These are phyloP conservation scores for Aspergillus quadrilineatus DNA, from an alignment of 2,329 filamentous ascomycete species.

Conservation along the genomic window DNA sequence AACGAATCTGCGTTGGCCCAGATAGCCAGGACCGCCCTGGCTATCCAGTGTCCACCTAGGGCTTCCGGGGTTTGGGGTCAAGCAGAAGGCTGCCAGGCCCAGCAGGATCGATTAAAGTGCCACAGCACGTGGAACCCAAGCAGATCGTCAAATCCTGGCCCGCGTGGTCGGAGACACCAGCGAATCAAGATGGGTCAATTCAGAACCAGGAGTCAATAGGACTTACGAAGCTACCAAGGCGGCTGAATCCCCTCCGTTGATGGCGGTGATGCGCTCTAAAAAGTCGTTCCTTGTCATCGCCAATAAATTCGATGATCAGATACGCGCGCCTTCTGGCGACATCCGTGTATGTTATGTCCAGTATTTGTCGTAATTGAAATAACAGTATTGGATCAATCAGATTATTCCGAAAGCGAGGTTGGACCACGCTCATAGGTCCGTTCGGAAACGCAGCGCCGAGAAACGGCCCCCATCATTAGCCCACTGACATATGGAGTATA, in stretches of 20 bases:
- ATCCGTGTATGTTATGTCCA: conserved; percentile 8
- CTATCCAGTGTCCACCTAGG: background rate
- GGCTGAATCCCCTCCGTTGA: background rate
- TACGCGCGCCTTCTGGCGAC: background rate
- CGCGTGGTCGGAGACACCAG: conserved; percentile 1
- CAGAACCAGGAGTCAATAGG: background rate
- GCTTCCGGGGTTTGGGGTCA: background rate
- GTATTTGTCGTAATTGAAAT: conserved; percentile 1
- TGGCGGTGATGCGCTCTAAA: background rate
- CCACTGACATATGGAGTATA: conserved; percentile 2
- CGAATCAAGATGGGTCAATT: conserved; percentile 5
- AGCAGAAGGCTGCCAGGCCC: conserved; percentile 1
- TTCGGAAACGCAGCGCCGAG: conserved; percentile 20
- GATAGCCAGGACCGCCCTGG: background rate
- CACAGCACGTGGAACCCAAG: conserved; percentile 19
- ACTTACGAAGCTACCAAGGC: background rate
- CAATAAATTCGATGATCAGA: background rate
- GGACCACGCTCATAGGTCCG: conserved; percentile 8
- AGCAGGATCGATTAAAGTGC: conserved; percentile 23
- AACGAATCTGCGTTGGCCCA: background rate
- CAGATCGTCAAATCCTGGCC: conserved; percentile 19
- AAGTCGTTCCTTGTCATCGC: background rate
- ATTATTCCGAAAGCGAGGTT: conserved; percentile 11
- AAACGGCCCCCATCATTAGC: conserved; percentile 21
- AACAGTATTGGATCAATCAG: conserved; percentile 11